Percentiles rank a stretch among this genome's conserved stretches.
Evolutionary conservation across 2,329 filamentous ascomycete genomes (phyloP).

Genomic region (Pyricularia sp.): DNA sequence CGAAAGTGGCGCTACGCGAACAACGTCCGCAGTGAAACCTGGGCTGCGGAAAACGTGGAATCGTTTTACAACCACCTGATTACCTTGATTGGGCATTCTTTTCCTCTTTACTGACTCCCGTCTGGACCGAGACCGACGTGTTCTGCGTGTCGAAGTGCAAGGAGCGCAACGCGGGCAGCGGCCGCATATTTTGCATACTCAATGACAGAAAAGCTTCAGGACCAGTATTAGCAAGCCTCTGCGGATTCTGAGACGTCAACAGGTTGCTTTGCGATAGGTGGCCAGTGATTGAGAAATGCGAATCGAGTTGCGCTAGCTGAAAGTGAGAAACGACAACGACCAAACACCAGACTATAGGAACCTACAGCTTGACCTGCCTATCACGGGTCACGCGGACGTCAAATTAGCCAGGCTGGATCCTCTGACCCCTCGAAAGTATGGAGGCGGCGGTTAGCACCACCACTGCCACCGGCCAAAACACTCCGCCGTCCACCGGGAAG

Average conservation of each 20-base stretch:
- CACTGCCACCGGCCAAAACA: background rate
- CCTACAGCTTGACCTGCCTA: background rate
- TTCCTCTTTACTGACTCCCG: background rate
- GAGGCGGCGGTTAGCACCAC: background rate
- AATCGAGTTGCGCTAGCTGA: background rate
- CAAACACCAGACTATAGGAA: background rate
- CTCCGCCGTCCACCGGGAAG: background rate
- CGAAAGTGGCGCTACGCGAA: background rate
- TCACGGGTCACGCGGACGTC: background rate
- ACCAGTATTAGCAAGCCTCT: background rate
- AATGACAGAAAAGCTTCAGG: background rate
- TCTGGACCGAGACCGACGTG: background rate
- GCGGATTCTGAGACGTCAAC: background rate
- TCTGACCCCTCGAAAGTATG: background rate
- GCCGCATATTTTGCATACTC: background rate
- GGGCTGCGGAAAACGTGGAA: background rate
- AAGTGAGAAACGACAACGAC: background rate
- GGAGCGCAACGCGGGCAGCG: background rate
- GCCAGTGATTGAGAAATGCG: background rate
- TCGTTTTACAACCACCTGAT: background rate
- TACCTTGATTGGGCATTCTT: background rate
- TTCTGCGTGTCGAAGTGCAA: background rate
- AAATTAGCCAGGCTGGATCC: background rate
- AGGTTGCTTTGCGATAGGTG: background rate
- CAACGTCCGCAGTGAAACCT: background rate